phyloP scores from a whole-genome alignment of 148 eudicot genomes.

The Silene latifolia region DNA sequence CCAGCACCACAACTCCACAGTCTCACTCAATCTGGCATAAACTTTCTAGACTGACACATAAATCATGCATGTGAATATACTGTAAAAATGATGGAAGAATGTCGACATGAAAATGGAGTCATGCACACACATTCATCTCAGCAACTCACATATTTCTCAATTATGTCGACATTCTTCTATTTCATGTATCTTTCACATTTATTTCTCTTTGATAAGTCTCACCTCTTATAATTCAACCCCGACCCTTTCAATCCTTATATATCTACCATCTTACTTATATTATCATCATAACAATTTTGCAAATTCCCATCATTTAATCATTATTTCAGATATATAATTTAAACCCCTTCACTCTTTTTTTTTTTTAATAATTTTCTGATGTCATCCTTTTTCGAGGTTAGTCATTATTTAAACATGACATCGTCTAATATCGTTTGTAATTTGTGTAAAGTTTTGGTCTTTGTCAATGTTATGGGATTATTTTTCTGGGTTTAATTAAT shows the following conservation, averaged over 20 bases:
- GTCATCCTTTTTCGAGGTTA: slow-evolving; percentile 31
- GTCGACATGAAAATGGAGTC: slow-evolving; percentile 18
- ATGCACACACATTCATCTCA: background rate
- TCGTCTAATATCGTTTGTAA: background rate
- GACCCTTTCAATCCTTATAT: background rate
- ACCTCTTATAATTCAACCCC: background rate
- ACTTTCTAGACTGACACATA: slow-evolving; percentile 11
- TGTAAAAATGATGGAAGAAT: slow-evolving; percentile 13
- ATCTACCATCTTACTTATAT: background rate
- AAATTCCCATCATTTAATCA: no score
- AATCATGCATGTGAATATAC: slow-evolving; percentile 11
- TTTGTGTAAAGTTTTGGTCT: background rate
- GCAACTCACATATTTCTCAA: background rate
- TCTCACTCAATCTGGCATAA: background rate
- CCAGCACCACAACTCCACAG: no score
- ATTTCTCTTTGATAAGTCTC: background rate
- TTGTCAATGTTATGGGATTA: background rate
- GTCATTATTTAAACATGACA: background rate
- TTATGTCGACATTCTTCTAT: slow-evolving; percentile 30
- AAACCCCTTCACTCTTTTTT: background rate
- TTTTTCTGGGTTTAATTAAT: background rate
- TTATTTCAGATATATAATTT: background rate
- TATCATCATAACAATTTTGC: no score
- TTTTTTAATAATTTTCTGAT: background rate
- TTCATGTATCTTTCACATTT: background rate